Evolutionary conservation across 257 asterid genomes (phyloP), one percentile per base, ranked within the genome.

Genomic region (Perilla frutescens): DNA sequence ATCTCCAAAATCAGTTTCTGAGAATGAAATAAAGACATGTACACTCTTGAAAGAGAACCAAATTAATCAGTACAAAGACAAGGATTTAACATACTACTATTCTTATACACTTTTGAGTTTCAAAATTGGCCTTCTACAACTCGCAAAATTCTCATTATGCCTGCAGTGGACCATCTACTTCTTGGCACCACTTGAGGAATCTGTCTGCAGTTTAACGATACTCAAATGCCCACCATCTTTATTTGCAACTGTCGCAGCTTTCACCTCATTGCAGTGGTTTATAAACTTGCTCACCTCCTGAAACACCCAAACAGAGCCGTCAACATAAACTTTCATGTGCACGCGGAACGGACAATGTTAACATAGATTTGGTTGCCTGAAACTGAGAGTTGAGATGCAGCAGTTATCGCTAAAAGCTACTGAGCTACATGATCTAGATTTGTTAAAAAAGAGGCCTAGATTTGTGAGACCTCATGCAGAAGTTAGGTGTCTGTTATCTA

Each of bases 201-300:
- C 90, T 4, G 68, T 20, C 7, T 69, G 84, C 12, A 75, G 60
- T 80, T 91, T 89, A 49, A 93, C 92, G 44, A 93, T 83, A 72
- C 87, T 78, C 63, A 93, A 78, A 60, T 93, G 92, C 48, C 98
- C 98, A 66, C 98, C 98, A 12, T 93, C 97, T 84, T 93, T 93
- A 70, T 87, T 91, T 37, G 98, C 98, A 73, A 76, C 70, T 9
- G 94, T 85, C 12, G 95, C 94, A 2, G 97, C 93, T 87, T 91
- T 86, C 62, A 72, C 63, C 80, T 81, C 88, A 68, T 86, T 84
- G 87, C 85, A 80, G 74, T 76, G 41, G 71, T 86, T 84, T 62
- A 84, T 82, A 50, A 84, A 86, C 81, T 79, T 81, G 73, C 77
- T 84, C 70, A 86, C 65, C 79, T 87, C 89, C 91, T 87, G 79